A percentile compares a stretch with the other conserved stretches of the same genome.
Conservation (phyloP, 2,329 filamentous ascomycete genomes). For the Graphium sp. region DNA sequence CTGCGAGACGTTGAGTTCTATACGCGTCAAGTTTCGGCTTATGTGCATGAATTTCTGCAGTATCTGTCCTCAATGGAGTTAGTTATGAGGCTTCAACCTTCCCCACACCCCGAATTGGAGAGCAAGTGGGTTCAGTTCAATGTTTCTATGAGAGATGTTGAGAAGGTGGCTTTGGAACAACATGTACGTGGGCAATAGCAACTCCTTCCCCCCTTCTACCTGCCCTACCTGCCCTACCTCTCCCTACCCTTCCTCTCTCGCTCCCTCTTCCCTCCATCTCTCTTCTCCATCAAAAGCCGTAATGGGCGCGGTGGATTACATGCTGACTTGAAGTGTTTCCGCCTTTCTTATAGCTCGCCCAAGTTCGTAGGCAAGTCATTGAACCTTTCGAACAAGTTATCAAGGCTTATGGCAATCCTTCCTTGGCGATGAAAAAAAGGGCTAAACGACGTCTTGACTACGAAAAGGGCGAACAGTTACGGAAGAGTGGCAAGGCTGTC, state of each 20-base stretch:
- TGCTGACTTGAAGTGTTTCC: no score
- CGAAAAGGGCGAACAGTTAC: slow-evolving; percentile 62
- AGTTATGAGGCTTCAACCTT: slow-evolving; percentile 56
- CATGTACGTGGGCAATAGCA: no score
- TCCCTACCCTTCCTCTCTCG: neutral
- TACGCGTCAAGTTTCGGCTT: slow-evolving; percentile 62
- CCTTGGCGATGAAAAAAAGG: slow-evolving; percentile 83
- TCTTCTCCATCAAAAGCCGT: no score
- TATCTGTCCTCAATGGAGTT: slow-evolving; percentile 71
- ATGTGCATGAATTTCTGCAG: slow-evolving; percentile 65
- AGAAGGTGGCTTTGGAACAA: slow-evolving; percentile 66
- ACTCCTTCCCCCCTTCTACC: no score
- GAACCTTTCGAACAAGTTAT: slow-evolving; percentile 68
- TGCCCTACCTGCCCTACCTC: neutral
- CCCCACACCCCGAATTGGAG: slow-evolving; percentile 68
- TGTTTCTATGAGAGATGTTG: slow-evolving; percentile 70
- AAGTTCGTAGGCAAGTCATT: slow-evolving; percentile 69
- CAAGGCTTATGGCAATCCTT: slow-evolving; percentile 66
- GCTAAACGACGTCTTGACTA: slow-evolving; percentile 86
- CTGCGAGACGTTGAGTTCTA: slow-evolving; percentile 91
- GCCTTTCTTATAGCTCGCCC: slow-evolving; percentile 24
- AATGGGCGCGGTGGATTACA: no score
- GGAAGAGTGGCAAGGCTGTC: slow-evolving; percentile 66
- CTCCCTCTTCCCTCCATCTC: no score
- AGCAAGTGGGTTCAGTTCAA: slow-evolving; percentile 91